Evolutionary conservation across 2,329 filamentous ascomycete genomes (phyloP).

Genomic region (Neonectria sp.): DNA sequence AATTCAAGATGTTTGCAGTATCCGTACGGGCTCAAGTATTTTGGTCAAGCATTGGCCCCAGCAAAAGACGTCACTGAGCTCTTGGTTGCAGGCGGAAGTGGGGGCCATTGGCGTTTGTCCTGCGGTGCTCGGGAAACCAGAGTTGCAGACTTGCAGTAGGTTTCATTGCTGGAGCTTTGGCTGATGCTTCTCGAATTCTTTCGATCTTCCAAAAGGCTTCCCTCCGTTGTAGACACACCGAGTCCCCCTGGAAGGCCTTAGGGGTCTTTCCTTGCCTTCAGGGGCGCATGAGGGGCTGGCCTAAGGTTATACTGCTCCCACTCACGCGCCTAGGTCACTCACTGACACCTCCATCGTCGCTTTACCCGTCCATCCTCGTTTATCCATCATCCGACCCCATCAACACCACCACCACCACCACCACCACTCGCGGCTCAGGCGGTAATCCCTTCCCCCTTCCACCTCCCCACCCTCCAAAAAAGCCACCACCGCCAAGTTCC

Average conservation of each 20-base stretch:
- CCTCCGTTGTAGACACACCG: no score
- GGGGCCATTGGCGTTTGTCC: neutral
- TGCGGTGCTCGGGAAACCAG: neutral
- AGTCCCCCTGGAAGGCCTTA: neutral
- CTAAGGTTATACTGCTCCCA: neutral
- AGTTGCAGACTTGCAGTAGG: neutral
- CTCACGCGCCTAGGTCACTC: neutral
- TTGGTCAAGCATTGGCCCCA: neutral
- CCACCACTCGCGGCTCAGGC: neutral
- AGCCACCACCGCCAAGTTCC: neutral
- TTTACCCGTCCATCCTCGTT: neutral
- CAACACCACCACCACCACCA: neutral
- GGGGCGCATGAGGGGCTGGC: neutral
- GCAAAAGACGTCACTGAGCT: conserved; percentile 23
- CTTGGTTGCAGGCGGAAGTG: conserved; percentile 8
- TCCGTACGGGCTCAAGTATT: neutral
- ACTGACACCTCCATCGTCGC: conserved; percentile 1
- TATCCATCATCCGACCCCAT: neutral
- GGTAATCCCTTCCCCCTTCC: neutral
- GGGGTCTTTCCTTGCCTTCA: neutral
- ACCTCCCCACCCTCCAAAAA: neutral
- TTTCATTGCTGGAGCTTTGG: neutral
- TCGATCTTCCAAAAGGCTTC: neutral
- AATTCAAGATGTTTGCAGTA: neutral
- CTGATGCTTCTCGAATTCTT: neutral